These are phyloP conservation scores for Calonectria hawksworthii DNA, from an alignment of 2,329 filamentous ascomycete species.

Conservation along the genomic window DNA sequence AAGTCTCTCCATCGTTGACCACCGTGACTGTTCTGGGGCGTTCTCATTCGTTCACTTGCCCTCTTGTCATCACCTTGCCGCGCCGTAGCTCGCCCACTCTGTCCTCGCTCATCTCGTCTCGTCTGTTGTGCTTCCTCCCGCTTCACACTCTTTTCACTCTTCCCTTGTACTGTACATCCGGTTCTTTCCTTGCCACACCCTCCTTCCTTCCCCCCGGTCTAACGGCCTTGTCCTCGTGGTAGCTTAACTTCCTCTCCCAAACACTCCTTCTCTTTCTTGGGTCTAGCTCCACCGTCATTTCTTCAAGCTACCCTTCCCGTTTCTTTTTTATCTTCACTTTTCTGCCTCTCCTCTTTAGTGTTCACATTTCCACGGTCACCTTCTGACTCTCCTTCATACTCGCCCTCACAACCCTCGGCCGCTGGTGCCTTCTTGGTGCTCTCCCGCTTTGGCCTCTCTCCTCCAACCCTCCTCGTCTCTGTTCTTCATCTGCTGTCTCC, in stretches of 20 bases:
- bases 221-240: slow-evolving; percentile 1
- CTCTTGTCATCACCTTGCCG: not conserved
- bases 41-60: not conserved
- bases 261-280: slow-evolving; percentile 7
- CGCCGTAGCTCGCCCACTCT: not conserved
- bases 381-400: slow-evolving; percentile 11
- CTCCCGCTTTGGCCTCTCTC: slow-evolving; percentile 15
- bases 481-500: not conserved
- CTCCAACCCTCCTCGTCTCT: not conserved
- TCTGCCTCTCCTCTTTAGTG: not conserved
- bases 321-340: not conserved
- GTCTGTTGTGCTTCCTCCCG: not conserved
- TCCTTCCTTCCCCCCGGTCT: slow-evolving; percentile 2
- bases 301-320: slow-evolving; percentile 8
- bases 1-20: not conserved
- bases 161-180: slow-evolving; percentile 3
- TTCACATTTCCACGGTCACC: not conserved
- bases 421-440: slow-evolving; percentile 16
- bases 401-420: not conserved
- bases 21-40: not conserved
- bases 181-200: not conserved
- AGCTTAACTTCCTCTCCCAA: slow-evolving; percentile 6
- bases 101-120: not conserved
- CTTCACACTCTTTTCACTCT: not conserved
- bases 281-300: slow-evolving; percentile 14